phyloP scores from a whole-genome alignment of 2,329 filamentous ascomycete genomes.

The Pezicula carpinea region DNA sequence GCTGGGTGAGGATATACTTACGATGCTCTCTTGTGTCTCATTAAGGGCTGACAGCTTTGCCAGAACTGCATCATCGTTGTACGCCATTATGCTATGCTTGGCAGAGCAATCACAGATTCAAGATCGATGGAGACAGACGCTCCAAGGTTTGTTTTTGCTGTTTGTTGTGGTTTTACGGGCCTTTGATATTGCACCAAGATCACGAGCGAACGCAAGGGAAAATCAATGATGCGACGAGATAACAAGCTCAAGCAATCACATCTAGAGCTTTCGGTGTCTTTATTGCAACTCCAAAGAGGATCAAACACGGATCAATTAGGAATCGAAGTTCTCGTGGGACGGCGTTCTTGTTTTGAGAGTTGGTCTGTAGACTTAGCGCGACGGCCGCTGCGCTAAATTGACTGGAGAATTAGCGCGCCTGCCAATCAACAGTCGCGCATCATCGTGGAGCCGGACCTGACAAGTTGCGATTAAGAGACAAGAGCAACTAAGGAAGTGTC shows the following conservation, averaged over 20 bases:
- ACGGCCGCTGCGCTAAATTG: no score
- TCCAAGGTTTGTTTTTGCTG: no score
- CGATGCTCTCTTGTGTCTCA: conserved; percentile 95
- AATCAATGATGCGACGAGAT: no score
- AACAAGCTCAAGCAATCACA: no score
- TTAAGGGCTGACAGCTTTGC: conserved; percentile 93
- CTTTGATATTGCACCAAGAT: no score
- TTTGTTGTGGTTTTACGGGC: no score
- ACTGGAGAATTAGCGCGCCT: no score
- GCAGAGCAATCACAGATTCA: background rate
- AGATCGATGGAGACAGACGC: no score
- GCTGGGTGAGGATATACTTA: conserved; percentile 12
- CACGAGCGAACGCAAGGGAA: no score
- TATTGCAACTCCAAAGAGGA: background rate
- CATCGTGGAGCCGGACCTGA: background rate
- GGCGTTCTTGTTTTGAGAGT: background rate
- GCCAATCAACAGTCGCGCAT: no score
- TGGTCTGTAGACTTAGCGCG: no score
- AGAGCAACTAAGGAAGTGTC: background rate
- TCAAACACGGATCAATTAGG: background rate
- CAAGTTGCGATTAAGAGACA: conserved; percentile 1
- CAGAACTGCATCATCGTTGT: conserved; percentile 91
- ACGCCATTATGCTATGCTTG: conserved; percentile 62
- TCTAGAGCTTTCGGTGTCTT: no score
- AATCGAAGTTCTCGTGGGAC: background rate